These are phyloP conservation scores for Rhamnella rubrinervis DNA, from an alignment of 331 rosid genomes.

Conservation along the genomic window DNA sequence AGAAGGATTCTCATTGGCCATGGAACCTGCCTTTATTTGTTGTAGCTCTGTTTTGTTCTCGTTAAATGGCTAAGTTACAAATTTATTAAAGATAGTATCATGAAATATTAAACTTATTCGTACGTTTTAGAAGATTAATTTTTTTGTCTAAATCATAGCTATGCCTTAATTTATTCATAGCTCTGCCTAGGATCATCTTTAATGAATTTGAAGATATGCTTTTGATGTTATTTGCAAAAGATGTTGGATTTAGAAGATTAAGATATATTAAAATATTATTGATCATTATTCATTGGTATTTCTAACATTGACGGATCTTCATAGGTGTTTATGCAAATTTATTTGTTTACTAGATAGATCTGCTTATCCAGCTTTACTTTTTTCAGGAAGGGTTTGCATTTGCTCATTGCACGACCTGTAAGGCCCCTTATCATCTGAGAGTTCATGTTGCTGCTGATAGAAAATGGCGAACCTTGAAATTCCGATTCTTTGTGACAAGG, in stretches of 20 bases:
- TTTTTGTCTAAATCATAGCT: no score
- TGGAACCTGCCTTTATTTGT: not conserved
- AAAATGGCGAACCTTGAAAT: slow-evolving; percentile 96
- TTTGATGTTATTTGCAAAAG: not conserved
- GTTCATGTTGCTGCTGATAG: slow-evolving; percentile 92
- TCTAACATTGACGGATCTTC: not conserved
- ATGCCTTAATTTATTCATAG: no score
- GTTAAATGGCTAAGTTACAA: not conserved
- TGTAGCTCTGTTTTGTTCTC: not conserved
- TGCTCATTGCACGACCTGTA: slow-evolving; percentile 99
- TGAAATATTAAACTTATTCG: not conserved
- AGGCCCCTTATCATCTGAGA: slow-evolving; percentile 93
- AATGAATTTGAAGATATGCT: not conserved
- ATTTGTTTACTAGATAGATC: slow-evolving; percentile 10
- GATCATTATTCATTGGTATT: not conserved
- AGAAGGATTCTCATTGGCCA: not conserved
- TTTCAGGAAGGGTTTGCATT: slow-evolving; percentile 99
- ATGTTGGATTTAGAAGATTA: not conserved
- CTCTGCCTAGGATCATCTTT: not conserved
- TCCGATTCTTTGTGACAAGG: slow-evolving; percentile 93
- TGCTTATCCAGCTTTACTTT: slow-evolving; percentile 9
- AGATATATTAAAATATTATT: not conserved
- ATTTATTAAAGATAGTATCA: not conserved
- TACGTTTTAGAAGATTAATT: no score
- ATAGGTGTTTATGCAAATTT: not conserved